These are phyloP conservation scores for Urostyla sp. DNA, from an alignment of 73 alveolate genomes.

Conservation along the genomic window DNA sequence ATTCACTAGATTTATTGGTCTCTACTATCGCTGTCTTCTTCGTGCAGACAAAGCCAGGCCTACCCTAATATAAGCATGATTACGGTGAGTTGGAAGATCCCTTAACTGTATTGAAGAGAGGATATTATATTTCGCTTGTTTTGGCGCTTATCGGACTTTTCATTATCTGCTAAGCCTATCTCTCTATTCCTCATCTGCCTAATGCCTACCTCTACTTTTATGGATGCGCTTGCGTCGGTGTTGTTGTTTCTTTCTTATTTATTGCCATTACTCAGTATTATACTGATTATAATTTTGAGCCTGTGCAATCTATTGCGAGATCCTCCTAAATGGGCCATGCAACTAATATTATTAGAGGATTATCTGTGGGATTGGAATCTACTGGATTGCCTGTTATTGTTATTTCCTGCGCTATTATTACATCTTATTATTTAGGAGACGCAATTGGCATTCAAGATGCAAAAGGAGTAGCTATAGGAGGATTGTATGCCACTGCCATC, in stretches of 20 bases:
- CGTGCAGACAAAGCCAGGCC: constrained; percentile 83
- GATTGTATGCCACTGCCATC: constrained; percentile 93
- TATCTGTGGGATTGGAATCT: constrained; percentile 75
- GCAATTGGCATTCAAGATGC: constrained; percentile 69
- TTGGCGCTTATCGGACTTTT: constrained; percentile 80
- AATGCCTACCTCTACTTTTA: constrained; percentile 70
- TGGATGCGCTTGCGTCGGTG: constrained; percentile 78
- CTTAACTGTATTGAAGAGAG: constrained; percentile 75
- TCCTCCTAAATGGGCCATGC: constrained; percentile 92
- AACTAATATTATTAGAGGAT: constrained; percentile 89
- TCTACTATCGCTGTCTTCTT: constrained; percentile 79
- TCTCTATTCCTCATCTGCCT: constrained; percentile 53
- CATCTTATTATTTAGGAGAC: constrained; percentile 86
- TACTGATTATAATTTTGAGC: constrained; percentile 89
- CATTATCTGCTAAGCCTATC: constrained; percentile 70
- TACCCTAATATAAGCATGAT: constrained; percentile 63
- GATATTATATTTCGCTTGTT: constrained; percentile 74
- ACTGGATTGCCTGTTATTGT: constrained; percentile 88
- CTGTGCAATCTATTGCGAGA: constrained; percentile 84
- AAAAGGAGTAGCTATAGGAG: constrained; percentile 74
- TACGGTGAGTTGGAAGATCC: constrained; percentile 86
- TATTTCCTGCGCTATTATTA: constrained; percentile 80
- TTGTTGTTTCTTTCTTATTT: constrained; percentile 74
- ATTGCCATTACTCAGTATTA: constrained; percentile 82
- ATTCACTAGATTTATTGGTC: constrained; percentile 75